Conservation (phyloP, 257 asterid genomes). For the Forsythia viridissima region DNA sequence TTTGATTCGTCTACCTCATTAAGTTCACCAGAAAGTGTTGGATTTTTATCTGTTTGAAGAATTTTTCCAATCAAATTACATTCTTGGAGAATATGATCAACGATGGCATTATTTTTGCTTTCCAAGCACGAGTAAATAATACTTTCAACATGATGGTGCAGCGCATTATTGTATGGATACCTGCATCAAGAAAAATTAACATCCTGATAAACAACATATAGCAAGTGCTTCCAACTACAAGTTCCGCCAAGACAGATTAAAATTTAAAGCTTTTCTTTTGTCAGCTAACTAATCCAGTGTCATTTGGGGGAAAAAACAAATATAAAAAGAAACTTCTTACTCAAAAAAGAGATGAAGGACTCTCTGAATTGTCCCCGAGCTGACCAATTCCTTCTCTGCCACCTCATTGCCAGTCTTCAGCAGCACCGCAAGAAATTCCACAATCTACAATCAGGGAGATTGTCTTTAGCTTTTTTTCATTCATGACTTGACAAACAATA, state of each 20-base stretch:
- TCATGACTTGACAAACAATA: neutral
- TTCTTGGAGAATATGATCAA: conserved; percentile 72
- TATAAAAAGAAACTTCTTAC: conserved; percentile 46
- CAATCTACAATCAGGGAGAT: conserved; percentile 52
- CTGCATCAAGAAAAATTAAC: conserved; percentile 39
- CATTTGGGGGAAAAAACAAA: neutral
- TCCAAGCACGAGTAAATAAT: conserved; percentile 84
- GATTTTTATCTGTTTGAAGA: conserved; percentile 69
- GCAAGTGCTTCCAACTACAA: conserved; percentile 9
- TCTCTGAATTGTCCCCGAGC: conserved; percentile 80
- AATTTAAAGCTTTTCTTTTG: neutral
- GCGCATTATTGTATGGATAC: conserved; percentile 88
- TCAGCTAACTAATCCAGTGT: neutral
- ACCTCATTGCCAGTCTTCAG: conserved; percentile 82
- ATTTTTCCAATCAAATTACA: conserved; percentile 73
- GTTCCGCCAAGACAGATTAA: neutral
- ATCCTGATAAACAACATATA: conserved; percentile 20
- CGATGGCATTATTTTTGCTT: conserved; percentile 57
- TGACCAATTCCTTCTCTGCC: conserved; percentile 78
- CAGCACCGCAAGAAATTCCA: conserved; percentile 82
- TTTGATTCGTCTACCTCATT: conserved; percentile 46
- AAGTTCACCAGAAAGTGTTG: conserved; percentile 56
- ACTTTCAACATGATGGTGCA: conserved; percentile 97
- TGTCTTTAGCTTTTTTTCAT: neutral
- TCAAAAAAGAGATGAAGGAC: conserved; percentile 87